phyloP scores from a whole-genome alignment of 2,329 filamentous ascomycete genomes.

The Leptographium galeiforme region DNA sequence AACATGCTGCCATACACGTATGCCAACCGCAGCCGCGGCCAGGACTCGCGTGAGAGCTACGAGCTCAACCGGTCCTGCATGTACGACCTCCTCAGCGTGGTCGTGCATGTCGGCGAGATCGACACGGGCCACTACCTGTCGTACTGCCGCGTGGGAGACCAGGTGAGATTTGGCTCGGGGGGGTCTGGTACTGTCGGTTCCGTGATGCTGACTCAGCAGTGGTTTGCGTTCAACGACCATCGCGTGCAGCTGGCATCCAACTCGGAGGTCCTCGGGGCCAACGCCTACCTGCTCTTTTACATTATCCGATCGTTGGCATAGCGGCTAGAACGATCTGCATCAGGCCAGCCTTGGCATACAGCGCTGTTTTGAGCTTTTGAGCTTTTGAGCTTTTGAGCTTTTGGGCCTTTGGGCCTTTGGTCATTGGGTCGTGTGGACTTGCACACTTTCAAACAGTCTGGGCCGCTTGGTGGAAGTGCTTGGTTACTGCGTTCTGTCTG shows the following conservation, averaged over 20 bases:
- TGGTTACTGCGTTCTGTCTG: too few relatives aligned
- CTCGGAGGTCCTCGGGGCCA: conserved; percentile 70
- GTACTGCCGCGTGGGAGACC: conserved; percentile 71
- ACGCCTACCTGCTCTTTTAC: conserved; percentile 89
- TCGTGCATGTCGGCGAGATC: conserved; percentile 87
- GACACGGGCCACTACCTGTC: conserved; percentile 86
- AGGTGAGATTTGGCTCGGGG: conserved; percentile 28
- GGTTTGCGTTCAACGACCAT: conserved; percentile 94
- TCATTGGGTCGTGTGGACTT: too few relatives aligned
- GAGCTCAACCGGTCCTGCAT: conserved; percentile 54
- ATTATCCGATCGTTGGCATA: conserved; percentile 49
- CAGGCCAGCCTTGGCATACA: background rate
- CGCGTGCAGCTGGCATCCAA: conserved; percentile 75
- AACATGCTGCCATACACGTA: conserved; percentile 93
- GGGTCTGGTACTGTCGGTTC: too few relatives aligned
- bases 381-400: background rate
- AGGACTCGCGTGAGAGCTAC: conserved; percentile 34
- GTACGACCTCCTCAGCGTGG: conserved; percentile 79
- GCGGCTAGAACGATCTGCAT: background rate
- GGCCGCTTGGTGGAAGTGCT: too few relatives aligned
- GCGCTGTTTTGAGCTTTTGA: background rate
- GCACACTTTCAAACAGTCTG: too few relatives aligned
- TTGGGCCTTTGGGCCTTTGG: background rate
- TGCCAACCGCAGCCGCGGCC: conserved; percentile 50
- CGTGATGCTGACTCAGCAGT: conserved; percentile 32